A percentile compares a stretch with the other conserved stretches of the same genome.
Conservation (phyloP, 257 asterid species). For the Asclepias syriaca region DNA sequence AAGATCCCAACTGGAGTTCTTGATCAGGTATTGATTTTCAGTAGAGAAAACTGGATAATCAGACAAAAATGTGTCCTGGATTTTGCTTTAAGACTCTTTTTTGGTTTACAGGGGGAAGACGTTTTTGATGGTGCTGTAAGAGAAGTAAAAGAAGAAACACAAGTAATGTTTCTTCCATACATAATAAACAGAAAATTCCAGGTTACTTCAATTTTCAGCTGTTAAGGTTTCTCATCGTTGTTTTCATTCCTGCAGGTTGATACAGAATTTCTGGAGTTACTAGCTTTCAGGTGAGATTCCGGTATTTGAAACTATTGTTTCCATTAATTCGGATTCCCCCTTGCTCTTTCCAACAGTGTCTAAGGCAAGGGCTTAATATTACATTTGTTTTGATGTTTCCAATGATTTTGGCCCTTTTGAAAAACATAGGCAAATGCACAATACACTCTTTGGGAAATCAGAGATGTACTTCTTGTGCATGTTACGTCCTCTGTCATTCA, state of each 20-base stretch:
- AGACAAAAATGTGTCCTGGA: not conserved
- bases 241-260: slow-evolving; percentile 31
- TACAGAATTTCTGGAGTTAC: slow-evolving; percentile 42
- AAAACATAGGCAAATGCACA: slow-evolving; percentile 52
- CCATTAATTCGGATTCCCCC: too few relatives aligned
- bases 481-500: slow-evolving; percentile 55
- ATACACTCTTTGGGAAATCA: slow-evolving; percentile 51
- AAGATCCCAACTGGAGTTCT: slow-evolving; percentile 74
- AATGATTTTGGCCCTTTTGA: not conserved
- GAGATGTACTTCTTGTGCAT: slow-evolving; percentile 54
- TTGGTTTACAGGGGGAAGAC: slow-evolving; percentile 61
- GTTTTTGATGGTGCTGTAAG: slow-evolving; percentile 55
- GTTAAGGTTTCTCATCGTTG: slow-evolving; percentile 2
- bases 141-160: slow-evolving; percentile 83
- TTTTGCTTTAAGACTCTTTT: not conserved
- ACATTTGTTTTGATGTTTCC: not conserved
- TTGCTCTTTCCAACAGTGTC: too few relatives aligned
- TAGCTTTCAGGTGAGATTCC: slow-evolving; percentile 38
- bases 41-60: not conserved
- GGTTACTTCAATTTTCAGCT: not conserved
- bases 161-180: slow-evolving; percentile 35
- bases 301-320: too few relatives aligned
- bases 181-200: not conserved
- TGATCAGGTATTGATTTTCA: slow-evolving; percentile 44
- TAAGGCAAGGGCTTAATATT: too few relatives aligned